Evolutionary conservation across 768 basidiomycete genomes (phyloP), one percentile per base, ranked within the genome.

Genomic region (Suillus sp.): DNA sequence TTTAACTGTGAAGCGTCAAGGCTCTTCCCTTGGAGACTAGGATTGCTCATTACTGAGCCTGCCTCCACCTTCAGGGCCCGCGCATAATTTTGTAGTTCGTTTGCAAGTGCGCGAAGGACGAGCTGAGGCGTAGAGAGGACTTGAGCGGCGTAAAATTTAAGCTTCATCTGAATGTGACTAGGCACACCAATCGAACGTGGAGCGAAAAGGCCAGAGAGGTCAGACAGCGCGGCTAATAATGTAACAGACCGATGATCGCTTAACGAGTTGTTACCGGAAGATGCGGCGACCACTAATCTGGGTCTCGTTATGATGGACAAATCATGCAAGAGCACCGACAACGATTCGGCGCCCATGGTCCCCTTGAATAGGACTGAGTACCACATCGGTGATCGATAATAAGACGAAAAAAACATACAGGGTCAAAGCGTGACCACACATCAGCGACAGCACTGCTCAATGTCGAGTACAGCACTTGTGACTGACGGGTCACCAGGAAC

Each of bases 71-170:
- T 57, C 25, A 57, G 37, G 27, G 38, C 38, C 11, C 20, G 56
- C 13, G 56, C 25, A 11, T 57, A 20, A 57, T 38, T 25, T 32
- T 62, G 18, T 4, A 78, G 62, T 63, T 89, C 84, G 37, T 81
- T 77, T 10, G 81, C 74, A 40, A 87, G 71, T 10, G 70, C 69
- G 55, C 70, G 71, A 51, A 89, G 70, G 50, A 80, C 68, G 4
- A 67, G 65, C 47, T 78, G 67, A 1, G 88, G 83, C n/a, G 78
- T 81, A 1, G 83, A 79, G 25, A 84, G 63, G 8, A 87, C 71
- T 67, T 88, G 84, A 8, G 87, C 89, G 5, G 85, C 85, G 66
- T 93, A 93, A 75, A 89, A 93, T 16, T 79, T 72, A 30, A 92
- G 67, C 75, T 92, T 93, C 67, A 85, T 85, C 10, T 78, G 72